Conservation (phyloP, 768 basidiomycete species). For the Leccinellum albellum region DNA sequence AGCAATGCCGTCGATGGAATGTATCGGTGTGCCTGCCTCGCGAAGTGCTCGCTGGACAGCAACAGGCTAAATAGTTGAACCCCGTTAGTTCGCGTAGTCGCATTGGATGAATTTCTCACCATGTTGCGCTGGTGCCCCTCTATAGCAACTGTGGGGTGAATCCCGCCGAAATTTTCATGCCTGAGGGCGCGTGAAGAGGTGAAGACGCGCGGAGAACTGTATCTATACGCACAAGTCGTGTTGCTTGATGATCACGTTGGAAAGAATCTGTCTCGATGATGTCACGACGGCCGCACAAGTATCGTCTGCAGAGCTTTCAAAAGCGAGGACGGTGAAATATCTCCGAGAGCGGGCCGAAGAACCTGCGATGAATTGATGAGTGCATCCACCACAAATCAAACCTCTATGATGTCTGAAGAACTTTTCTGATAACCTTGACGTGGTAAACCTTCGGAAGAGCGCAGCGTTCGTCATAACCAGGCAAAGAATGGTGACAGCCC, state of each 20-base stretch:
- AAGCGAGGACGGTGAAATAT: slow-evolving; percentile 61
- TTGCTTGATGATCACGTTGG: slow-evolving; percentile 87
- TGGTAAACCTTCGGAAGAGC: not conserved
- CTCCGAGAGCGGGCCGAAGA: not conserved
- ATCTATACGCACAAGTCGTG: slow-evolving; percentile 47
- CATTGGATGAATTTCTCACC: slow-evolving; percentile 33
- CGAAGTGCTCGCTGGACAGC: slow-evolving; percentile 66
- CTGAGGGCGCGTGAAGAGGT: slow-evolving; percentile 2
- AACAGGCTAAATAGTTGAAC: slow-evolving; percentile 48
- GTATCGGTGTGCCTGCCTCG: slow-evolving; percentile 56
- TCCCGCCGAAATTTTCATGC: slow-evolving; percentile 51
- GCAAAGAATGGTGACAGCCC: too few species aligned
- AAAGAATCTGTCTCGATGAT: slow-evolving; percentile 62
- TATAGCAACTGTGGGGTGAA: slow-evolving; percentile 75
- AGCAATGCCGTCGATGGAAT: slow-evolving; percentile 80
- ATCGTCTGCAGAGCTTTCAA: slow-evolving; percentile 93
- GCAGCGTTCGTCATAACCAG: too few species aligned
- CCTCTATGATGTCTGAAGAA: not conserved
- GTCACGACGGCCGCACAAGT: slow-evolving; percentile 87
- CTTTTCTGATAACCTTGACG: not conserved
- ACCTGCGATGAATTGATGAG: not conserved
- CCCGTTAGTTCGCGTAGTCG: not conserved
- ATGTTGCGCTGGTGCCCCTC: slow-evolving; percentile 76
- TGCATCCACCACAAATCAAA: not conserved
- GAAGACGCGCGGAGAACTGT: not conserved